Evolutionary conservation across 805 yeast genomes (phyloP).

Genomic region (Cyberlindnera petersonii): DNA sequence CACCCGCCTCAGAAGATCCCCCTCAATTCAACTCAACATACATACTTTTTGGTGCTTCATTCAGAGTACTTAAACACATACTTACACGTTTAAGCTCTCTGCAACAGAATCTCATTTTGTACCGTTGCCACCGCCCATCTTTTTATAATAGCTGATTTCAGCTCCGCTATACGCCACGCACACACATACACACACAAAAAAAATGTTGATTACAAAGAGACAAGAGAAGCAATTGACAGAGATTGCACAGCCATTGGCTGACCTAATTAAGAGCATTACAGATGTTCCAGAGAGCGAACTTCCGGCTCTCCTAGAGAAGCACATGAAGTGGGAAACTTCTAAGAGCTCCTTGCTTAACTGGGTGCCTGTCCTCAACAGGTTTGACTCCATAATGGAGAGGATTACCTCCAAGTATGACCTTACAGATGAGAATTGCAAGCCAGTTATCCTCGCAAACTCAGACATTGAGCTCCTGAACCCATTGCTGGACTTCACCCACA

Average conservation of each 20-base stretch:
- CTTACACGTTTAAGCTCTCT: too few relatives aligned
- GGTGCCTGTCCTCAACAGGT: constrained; percentile 70
- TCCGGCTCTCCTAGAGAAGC: constrained; percentile 34
- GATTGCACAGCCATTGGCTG: constrained; percentile 31
- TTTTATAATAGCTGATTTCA: too few relatives aligned
- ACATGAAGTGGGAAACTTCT: constrained; percentile 55
- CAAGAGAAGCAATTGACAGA: constrained; percentile 24
- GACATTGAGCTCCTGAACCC: constrained; percentile 49
- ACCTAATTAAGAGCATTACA: constrained; percentile 36
- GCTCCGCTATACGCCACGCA: neutral
- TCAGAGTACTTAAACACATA: too few relatives aligned
- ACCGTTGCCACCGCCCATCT: too few relatives aligned
- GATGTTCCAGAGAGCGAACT: constrained; percentile 38
- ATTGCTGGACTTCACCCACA: constrained; percentile 56
- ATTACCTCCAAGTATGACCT: constrained; percentile 51
- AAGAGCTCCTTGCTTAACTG: constrained; percentile 70
- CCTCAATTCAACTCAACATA: too few relatives aligned
- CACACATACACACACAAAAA: neutral
- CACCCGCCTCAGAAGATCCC: too few relatives aligned
- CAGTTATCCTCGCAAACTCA: constrained; percentile 38
- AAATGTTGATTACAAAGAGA: constrained; percentile 28
- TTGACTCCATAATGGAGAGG: constrained; percentile 62
- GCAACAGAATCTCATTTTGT: too few relatives aligned
- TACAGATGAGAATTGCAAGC: constrained; percentile 41
- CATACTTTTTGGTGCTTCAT: too few relatives aligned